A percentile compares a stretch with the other conserved stretches of the same genome.
Evolutionary conservation across 805 yeast species (phyloP).

Genomic region (Barnettozyma siamensis): DNA sequence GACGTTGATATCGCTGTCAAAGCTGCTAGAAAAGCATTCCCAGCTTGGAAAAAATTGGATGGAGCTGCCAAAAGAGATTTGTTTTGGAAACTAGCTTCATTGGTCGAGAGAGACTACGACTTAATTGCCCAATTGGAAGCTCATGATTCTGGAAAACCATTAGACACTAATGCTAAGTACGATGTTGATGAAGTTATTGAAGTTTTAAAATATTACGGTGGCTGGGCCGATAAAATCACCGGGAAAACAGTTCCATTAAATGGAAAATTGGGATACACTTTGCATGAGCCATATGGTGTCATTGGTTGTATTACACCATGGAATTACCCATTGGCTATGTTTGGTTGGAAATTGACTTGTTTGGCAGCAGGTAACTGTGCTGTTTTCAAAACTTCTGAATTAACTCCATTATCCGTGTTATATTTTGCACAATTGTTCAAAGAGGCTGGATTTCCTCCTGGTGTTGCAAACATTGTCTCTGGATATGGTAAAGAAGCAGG

Average conservation of each 20-base stretch:
- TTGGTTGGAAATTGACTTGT: conserved; percentile 44
- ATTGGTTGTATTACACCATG: conserved; percentile 49
- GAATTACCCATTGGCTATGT: conserved; percentile 47
- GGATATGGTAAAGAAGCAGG: conserved; percentile 43
- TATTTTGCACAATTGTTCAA: conserved; percentile 37
- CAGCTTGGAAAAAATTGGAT: conserved; percentile 41
- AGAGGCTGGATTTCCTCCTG: conserved; percentile 44
- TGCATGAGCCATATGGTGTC: conserved; percentile 50
- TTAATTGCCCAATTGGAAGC: conserved; percentile 53
- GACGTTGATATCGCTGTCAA: conserved; percentile 52
- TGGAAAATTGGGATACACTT: conserved; percentile 47
- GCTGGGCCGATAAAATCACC: conserved; percentile 65
- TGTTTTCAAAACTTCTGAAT: conserved; percentile 44
- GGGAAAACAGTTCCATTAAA: conserved; percentile 63
- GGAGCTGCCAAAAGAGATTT: conserved; percentile 42
- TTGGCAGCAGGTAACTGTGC: conserved; percentile 44
- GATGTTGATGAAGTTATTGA: conserved; percentile 56
- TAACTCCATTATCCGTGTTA: conserved; percentile 43
- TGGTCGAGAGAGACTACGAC: conserved; percentile 43
- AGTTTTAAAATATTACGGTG: conserved; percentile 61
- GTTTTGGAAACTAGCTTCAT: conserved; percentile 43
- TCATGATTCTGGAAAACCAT: conserved; percentile 55
- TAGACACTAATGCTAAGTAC: conserved; percentile 43
- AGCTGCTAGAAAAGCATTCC: conserved; percentile 47
- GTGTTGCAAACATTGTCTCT: conserved; percentile 42